These are phyloP conservation scores for Clonostachys sp. DNA, from an alignment of 2,329 filamentous ascomycete species.

Conservation along the genomic window DNA sequence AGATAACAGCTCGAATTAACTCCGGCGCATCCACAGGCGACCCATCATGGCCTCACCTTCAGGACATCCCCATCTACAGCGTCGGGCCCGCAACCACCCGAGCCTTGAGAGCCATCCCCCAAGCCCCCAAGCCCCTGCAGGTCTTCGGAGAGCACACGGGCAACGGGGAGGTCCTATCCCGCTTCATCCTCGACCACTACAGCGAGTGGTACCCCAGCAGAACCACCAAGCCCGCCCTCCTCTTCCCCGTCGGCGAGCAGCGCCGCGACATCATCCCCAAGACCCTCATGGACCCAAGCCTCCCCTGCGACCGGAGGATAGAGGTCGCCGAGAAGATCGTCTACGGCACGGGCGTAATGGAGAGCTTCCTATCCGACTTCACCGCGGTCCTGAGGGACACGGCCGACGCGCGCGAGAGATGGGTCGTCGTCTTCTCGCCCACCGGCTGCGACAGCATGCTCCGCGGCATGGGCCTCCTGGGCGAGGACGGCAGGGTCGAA, in stretches of 20 bases:
- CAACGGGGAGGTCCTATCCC: conserved; percentile 75
- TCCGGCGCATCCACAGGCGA: too few species aligned
- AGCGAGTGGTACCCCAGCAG: conserved; percentile 40
- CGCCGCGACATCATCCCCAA: conserved; percentile 86
- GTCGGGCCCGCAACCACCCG: conserved; percentile 79
- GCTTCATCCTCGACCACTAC: conserved; percentile 78
- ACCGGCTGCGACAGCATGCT: conserved; percentile 61
- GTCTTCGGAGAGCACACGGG: conserved; percentile 80
- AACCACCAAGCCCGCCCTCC: conserved; percentile 46
- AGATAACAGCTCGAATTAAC: too few species aligned
- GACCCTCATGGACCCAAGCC: conserved; percentile 57
- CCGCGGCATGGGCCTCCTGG: conserved; percentile 44
- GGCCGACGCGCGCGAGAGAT: conserved; percentile 38
- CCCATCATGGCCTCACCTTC: conserved; percentile 16
- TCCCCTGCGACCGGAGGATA: conserved; percentile 49
- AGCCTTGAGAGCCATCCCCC: conserved; percentile 55
- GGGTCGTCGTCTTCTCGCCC: conserved; percentile 73
- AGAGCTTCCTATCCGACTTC: conserved; percentile 70
- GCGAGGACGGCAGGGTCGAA: conserved; percentile 21
- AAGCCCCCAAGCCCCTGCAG: conserved; percentile 41
- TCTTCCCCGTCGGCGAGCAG: conserved; percentile 90
- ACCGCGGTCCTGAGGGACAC: conserved; percentile 41
- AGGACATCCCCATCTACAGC: conserved; percentile 64
- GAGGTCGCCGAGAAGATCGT: conserved; percentile 75
- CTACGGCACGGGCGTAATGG: conserved; percentile 82